Base-by-base conservation (phyloP, 1,284 basidiomycete genomes). In the Pseudozyma tsukubaensis region DNA sequence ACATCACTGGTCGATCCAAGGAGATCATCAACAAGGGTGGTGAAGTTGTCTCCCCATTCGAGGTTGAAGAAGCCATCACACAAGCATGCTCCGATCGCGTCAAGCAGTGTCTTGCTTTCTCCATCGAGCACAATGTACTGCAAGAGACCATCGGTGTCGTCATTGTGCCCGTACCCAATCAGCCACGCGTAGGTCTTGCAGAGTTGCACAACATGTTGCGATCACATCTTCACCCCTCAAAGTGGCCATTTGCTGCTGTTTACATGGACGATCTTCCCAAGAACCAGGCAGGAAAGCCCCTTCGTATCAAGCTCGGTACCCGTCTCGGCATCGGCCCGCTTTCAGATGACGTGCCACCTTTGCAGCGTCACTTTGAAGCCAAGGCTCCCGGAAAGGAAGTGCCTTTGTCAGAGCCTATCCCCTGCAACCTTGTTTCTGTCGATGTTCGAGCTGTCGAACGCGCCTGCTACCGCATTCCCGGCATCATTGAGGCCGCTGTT, bases 21-120 rank as follows among this genome's bases (percentile, higher is more conserved):
- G 83, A 84, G 62, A 84, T 84, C 72, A 84, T 84, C 71, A 84
- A 84, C 80, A 84, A 84, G 72, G 83, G 83, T 63, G 83, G 83
- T 70, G 83, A 84, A 47, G 83, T 84, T 45, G 75, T 84, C 24
- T 84, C 83, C 11, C 83, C 83, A n/a, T 84, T 84, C 51, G 83
- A 84, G 50, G 82, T 84, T 13, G 83, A 84, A 51, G 83, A 84
- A 54, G 83, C 83, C 42, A 81, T 84, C 63, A 80, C 78, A 35
- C 80, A 81, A 57, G 83, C 82, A 3, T 81, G 79, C 62, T 77
- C 74, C 29, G 83, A 81, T 47, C 79, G 83, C 21, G 80, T 84
- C 52, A 84, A 83, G 72, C 82, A 84, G 59, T 82, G 80, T 13
- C 77, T 84, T 16, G 79, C 80, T 44, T 84, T 84, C 68, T 82